Percentiles rank a stretch among this genome's conserved stretches.
phyloP scores from a whole-genome alignment of 2,329 filamentous ascomycete species.

The Beauveria asiatica region DNA sequence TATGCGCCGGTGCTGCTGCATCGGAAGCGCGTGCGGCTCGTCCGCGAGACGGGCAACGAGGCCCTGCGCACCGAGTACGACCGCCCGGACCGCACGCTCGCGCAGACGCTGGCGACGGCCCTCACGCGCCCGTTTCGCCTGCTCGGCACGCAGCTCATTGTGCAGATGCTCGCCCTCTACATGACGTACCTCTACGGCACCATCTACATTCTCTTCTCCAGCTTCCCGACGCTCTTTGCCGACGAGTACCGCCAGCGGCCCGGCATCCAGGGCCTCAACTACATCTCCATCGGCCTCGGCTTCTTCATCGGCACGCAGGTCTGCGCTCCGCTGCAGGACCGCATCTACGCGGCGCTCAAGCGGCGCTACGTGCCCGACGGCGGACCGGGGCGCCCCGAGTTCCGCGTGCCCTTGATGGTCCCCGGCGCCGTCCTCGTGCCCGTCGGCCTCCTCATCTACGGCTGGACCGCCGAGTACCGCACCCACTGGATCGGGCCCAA shows the following conservation, averaged over 20 bases:
- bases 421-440: constrained; percentile 33
- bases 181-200: constrained; percentile 57
- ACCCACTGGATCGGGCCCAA: constrained; percentile 39
- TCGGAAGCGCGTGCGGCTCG: constrained; percentile 48
- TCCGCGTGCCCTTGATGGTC: constrained; percentile 34
- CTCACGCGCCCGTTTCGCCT: constrained; percentile 56
- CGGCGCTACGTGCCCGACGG: constrained; percentile 27
- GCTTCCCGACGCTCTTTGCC: constrained; percentile 46
- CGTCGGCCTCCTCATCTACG: constrained; percentile 36
- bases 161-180: constrained; percentile 57
- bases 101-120: constrained; percentile 52
- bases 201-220: constrained; percentile 45
- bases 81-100: constrained; percentile 23
- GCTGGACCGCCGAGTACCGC: constrained; percentile 34
- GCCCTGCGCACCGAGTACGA: constrained; percentile 45
- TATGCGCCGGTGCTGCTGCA: constrained; percentile 53
- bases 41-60: constrained; percentile 47
- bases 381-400: constrained; percentile 31
- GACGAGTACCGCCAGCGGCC: constrained; percentile 48
- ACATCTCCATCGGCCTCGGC: constrained; percentile 22
- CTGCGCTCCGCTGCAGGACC: constrained; percentile 37
- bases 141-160: constrained; percentile 53
- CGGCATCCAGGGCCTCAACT: constrained; percentile 33
- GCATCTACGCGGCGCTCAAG: constrained; percentile 35
- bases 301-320: constrained; percentile 25